phyloP scores from a whole-genome alignment of 257 asterid genomes.

The Solanum clarkiae region DNA sequence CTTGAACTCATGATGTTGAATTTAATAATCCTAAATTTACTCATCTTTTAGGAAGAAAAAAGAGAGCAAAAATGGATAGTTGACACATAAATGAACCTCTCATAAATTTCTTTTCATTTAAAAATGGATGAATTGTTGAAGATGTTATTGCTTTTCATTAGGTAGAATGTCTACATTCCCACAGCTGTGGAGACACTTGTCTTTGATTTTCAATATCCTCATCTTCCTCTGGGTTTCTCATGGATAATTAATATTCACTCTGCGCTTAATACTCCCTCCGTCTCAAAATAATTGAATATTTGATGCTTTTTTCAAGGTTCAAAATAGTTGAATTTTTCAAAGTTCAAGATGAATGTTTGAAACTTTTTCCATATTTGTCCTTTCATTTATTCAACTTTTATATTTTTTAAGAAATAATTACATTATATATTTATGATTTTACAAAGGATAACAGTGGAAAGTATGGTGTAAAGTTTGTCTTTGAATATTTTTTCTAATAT shows the following conservation, averaged over 20 bases:
- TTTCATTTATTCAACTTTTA: no score
- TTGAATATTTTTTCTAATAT: no score
- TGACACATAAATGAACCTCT: neutral
- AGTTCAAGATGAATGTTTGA: no score
- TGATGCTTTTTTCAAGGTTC: no score
- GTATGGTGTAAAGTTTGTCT: no score
- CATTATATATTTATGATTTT: no score
- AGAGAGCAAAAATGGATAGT: neutral
- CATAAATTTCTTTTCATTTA: neutral
- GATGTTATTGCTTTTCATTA: neutral
- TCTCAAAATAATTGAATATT: no score
- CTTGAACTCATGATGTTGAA: neutral
- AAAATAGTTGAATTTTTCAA: no score
- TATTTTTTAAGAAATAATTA: no score
- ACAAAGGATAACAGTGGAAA: no score
- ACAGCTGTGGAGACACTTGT: conserved; percentile 12
- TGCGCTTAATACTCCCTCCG: neutral
- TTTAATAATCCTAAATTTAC: neutral
- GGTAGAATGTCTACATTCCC: conserved; percentile 17
- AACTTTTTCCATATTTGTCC: no score
- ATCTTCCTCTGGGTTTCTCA: neutral
- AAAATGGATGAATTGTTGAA: neutral
- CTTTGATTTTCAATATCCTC: neutral
- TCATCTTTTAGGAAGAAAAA: neutral
- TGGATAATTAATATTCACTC: neutral